Base-by-base conservation (phyloP, 2,329 filamentous ascomycete species). In the Botrytis hyacinthi region DNA sequence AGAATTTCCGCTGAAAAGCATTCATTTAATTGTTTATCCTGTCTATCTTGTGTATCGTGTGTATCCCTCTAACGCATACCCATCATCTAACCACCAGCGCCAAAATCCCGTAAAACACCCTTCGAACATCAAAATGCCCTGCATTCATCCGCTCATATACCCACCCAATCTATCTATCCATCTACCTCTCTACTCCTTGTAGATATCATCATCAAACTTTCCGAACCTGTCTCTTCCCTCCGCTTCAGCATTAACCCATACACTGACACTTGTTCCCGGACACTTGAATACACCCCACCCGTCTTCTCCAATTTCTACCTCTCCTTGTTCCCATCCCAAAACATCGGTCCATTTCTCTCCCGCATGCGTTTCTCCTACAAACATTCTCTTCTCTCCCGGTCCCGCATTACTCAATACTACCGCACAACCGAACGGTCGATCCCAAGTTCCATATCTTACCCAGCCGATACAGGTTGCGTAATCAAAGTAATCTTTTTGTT, bases 341-440 rank as follows among this genome's bases (percentile, higher is more conserved):
- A 92, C 78, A 82, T 93, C 90, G 0, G 87, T 89, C 90, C 90
- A 92, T 57, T 83, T 80, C 81, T 92, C 88, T 0, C 88, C 89
- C 0, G 84, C 84, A 78, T 90, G 88, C 67, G 82, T 81, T 68
- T 84, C 80, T 0, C 90, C 91, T 20, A 92, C 88, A 74, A 85
- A 86, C 90, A 93, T 92, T 74, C 83, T 85, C 78, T 88, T 89
- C 74, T 84, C 81, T 16, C 81, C 82, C 20, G 83, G 81, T 57
- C 83, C 83, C 1, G 83, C 82, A 76, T 87, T 89, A 61, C 85
- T 89, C 81, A 91, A 84, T 10, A 91, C 81, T 32, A 87, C 88
- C 20, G 88, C 88, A 54, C 89, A 83, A 0, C 87, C 88, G 29
- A 80, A 84, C 46, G 82, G 84, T 74, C 84, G 83, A 78, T 79